A percentile compares a stretch with the other conserved stretches of the same genome.
phyloP scores from a whole-genome alignment of 257 asterid genomes.

The Solanum virginianum region DNA sequence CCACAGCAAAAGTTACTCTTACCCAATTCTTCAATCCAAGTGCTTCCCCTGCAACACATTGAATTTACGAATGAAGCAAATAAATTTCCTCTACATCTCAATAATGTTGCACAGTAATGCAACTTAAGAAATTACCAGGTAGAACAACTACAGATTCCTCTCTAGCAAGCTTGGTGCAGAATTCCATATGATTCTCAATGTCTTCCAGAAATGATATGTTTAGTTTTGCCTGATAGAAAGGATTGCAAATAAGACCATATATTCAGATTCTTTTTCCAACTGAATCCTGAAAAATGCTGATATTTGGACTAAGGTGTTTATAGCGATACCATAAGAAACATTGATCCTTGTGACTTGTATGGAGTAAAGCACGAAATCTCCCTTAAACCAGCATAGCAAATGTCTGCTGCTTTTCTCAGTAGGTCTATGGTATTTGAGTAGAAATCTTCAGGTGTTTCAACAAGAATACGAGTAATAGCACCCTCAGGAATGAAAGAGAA shows the following conservation, averaged over 20 bases:
- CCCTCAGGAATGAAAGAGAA: conserved; percentile 27
- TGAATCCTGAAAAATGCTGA: neutral
- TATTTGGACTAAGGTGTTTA: neutral
- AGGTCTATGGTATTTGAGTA: conserved; percentile 21
- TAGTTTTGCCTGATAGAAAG: conserved; percentile 32
- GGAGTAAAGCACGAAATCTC: conserved; percentile 41
- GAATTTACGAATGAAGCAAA: neutral
- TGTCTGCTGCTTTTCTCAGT: conserved; percentile 46
- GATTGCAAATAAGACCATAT: neutral
- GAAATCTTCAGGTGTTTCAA: conserved; percentile 35
- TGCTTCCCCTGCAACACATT: conserved; percentile 26
- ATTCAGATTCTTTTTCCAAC: neutral
- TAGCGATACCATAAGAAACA: conserved; percentile 47
- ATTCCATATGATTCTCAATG: conserved; percentile 43
- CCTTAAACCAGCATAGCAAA: conserved; percentile 21
- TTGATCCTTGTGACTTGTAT: conserved; percentile 58
- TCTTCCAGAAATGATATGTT: conserved; percentile 27
- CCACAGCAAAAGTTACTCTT: conserved; percentile 45
- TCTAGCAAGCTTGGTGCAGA: conserved; percentile 42
- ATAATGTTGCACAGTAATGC: neutral
- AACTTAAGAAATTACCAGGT: conserved; percentile 34
- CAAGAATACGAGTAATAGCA: conserved; percentile 46
- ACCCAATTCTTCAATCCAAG: conserved; percentile 60
- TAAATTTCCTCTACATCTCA: neutral
- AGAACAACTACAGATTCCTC: conserved; percentile 52